Percentiles rank a stretch among this genome's conserved stretches.
phyloP scores from a whole-genome alignment of 345 rosid genomes.

The Rhodamnia argentea region DNA sequence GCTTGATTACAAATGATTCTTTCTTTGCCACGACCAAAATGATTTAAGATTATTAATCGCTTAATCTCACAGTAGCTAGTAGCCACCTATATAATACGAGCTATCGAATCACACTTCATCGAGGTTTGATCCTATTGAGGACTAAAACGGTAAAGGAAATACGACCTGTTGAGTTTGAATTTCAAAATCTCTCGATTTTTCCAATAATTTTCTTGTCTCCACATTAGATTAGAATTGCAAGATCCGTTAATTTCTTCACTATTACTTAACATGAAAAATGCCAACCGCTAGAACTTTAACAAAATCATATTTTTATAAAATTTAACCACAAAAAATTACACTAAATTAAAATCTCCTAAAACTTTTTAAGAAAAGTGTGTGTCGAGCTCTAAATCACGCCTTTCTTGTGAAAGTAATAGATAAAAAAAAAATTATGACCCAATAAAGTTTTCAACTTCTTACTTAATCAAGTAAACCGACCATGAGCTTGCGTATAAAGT shows the following conservation, averaged over 20 bases:
- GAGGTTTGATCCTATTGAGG: not conserved
- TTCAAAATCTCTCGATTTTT: not conserved
- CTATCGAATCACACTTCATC: not conserved
- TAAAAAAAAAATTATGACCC: not conserved
- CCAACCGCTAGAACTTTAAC: rapidly evolving
- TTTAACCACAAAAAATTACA: too few species aligned
- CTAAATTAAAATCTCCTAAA: not conserved
- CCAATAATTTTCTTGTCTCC: not conserved
- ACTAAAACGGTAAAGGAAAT: rapidly evolving
- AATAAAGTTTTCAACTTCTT: too few species aligned
- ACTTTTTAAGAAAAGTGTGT: too few species aligned
- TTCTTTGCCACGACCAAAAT: too few species aligned
- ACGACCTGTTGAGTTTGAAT: not conserved
- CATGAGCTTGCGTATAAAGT: not conserved
- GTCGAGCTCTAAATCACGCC: not conserved
- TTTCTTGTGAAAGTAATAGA: not conserved
- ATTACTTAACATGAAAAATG: not conserved
- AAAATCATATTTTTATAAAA: too few species aligned
- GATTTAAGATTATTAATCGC: not conserved
- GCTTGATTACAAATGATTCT: too few species aligned
- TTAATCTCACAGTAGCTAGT: not conserved
- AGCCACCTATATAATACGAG: not conserved
- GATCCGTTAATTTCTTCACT: not conserved
- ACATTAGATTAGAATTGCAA: not conserved
- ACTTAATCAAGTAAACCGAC: not conserved